Evolutionary conservation across 129 eudicot species (phyloP).

Genomic region (Helianthus annuus): HanXRQr2.0-SUNRISE NC_035435.2:118946608-118947107

Average conservation of each 20-base stretch:
- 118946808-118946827: slow-evolving; percentile 15
- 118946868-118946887: not conserved
- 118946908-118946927: no score
- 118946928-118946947: no score
- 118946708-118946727: slow-evolving; percentile 5
- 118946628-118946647: slow-evolving; percentile 11
- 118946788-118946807: slow-evolving; percentile 47
- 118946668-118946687: slow-evolving; percentile 7
- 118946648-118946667: not conserved
- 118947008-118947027: no score
- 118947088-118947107: no score
- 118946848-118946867: slow-evolving; percentile 28
- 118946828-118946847: slow-evolving; percentile 7
- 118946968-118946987: no score
- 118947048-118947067: no score
- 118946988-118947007: no score
- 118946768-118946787: slow-evolving; percentile 70
- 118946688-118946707: not conserved
- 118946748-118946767: slow-evolving; percentile 67
- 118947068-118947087: no score
- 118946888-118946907: not conserved
- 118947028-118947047: no score
- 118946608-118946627: not conserved
- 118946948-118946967: no score
- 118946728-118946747: slow-evolving; percentile 39